Conservation (phyloP, 1,284 basidiomycete genomes). For the Ceratobasidium sp. region DNA sequence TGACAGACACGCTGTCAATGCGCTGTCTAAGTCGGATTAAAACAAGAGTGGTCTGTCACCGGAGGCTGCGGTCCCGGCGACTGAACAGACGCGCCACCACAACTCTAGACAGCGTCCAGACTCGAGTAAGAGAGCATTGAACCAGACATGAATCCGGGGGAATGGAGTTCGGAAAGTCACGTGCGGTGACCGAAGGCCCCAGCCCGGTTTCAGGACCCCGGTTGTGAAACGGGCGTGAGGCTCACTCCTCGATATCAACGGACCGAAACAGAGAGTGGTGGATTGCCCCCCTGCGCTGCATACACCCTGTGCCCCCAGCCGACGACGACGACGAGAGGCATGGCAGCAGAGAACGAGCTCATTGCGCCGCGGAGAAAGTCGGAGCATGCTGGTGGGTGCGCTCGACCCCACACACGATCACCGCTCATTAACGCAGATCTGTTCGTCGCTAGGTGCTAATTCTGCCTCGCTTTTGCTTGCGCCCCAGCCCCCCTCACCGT, state of each 20-base stretch:
- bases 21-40: no score
- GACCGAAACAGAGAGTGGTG: neutral
- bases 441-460: conserved; percentile 55
- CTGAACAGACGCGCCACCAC: no score
- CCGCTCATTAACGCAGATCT: conserved; percentile 43
- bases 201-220: conserved; percentile 34
- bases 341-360: neutral
- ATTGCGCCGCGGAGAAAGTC: neutral
- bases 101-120: no score
- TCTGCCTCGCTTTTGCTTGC: conserved; percentile 57
- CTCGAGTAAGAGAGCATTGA: no score
- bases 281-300: neutral
- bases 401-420: neutral
- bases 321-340: neutral
- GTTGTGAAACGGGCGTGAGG: conserved; percentile 27
- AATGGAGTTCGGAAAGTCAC: conserved; percentile 20
- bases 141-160: no score
- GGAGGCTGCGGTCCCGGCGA: no score
- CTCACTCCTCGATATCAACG: neutral
- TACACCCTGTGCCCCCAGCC: conserved; percentile 4
- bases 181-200: conserved; percentile 29
- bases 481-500: conserved; percentile 64
- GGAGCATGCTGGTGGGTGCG: conserved; percentile 1
- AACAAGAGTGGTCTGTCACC: no score
- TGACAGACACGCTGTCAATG: no score